Conservation (phyloP, 176 grass and related monocot species). For the Eremochloa ophiuroides region DNA sequence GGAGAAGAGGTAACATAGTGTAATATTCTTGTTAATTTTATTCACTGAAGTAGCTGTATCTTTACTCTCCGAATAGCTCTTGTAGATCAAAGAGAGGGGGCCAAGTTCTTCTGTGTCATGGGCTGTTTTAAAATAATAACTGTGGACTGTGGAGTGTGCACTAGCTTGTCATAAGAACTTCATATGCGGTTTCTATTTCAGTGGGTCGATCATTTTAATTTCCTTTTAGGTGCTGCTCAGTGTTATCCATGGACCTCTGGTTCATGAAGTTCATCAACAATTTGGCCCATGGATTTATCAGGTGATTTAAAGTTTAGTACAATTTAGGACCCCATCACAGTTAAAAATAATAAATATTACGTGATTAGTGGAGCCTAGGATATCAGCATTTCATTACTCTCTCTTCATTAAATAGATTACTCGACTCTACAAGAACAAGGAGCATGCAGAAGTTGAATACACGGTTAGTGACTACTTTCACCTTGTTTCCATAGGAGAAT, state of each 20-base stretch:
- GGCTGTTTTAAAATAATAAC: not conserved
- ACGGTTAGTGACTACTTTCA: slow-evolving; percentile 48
- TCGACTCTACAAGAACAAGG: slow-evolving; percentile 84
- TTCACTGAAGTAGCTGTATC: not conserved
- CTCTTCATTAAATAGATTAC: slow-evolving; percentile 56
- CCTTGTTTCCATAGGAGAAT: not conserved
- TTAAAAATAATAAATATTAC: not conserved
- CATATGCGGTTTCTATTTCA: not conserved
- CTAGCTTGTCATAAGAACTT: too few species aligned
- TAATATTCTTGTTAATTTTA: not conserved
- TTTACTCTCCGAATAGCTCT: not conserved
- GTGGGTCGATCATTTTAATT: not conserved
- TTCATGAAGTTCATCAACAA: slow-evolving; percentile 81
- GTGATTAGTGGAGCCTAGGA: not conserved
- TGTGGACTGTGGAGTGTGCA: not conserved
- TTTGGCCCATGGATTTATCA: slow-evolving; percentile 93
- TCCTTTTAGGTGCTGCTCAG: slow-evolving; percentile 51
- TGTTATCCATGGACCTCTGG: slow-evolving; percentile 57
- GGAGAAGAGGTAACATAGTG: too few species aligned
- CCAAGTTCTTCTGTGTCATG: not conserved
- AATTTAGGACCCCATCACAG: not conserved
- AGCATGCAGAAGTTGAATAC: slow-evolving; percentile 93
- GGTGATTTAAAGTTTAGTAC: slow-evolving; percentile 32
- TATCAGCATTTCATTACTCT: not conserved
- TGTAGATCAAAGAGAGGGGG: too few species aligned